Evolutionary conservation across 106 monocot species (phyloP).

Genomic region (Dendrobium chrysotoxum): DNA sequence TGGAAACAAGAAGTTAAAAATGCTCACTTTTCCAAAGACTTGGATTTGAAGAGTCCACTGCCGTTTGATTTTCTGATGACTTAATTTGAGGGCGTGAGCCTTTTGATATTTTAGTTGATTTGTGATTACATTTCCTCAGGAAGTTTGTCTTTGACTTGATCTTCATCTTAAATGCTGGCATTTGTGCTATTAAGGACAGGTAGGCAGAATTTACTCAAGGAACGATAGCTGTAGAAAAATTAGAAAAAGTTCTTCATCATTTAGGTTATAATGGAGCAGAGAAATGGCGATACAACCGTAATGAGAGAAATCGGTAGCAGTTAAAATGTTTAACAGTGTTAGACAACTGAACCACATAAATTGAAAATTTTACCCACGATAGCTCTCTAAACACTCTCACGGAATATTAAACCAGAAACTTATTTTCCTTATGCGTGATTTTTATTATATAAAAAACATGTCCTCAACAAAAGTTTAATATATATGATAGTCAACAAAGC

Average conservation of each 20-base stretch:
- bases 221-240: conserved; percentile 2
- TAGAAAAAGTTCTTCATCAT: neutral
- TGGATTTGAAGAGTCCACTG: neutral
- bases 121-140: neutral
- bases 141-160: conserved; percentile 8
- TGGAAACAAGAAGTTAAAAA: neutral
- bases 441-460: neutral
- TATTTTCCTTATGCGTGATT: neutral
- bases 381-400: neutral
- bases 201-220: neutral
- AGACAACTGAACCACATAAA: neutral
- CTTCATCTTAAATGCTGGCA: conserved; percentile 11
- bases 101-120: conserved; percentile 11
- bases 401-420: neutral
- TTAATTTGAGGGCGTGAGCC: conserved; percentile 2
- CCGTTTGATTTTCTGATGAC: neutral
- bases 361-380: neutral
- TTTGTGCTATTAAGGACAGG: neutral
- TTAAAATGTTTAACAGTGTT: neutral
- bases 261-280: conserved; percentile 1
- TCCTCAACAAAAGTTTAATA: neutral
- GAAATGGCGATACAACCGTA: neutral
- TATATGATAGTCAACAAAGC: neutral
- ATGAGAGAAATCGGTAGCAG: neutral
- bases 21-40: neutral